Base-by-base conservation (phyloP, 2,329 filamentous ascomycete genomes). In the Colletotrichum horii region DNA sequence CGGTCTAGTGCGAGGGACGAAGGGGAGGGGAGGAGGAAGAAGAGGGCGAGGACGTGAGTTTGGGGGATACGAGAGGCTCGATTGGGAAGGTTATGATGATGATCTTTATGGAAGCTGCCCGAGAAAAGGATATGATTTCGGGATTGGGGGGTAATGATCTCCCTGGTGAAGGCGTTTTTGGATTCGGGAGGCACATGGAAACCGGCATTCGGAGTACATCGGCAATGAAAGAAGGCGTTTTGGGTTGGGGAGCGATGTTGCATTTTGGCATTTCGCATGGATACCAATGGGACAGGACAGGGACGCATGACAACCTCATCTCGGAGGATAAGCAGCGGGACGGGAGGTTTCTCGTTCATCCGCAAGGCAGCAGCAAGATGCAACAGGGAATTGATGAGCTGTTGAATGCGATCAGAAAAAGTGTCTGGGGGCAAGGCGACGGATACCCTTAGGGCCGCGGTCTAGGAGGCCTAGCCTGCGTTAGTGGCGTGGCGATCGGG, bases 401-500 rank as follows among this genome's bases (percentile, higher is more conserved):
- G 58, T 62, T 62, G 22, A 62, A 62, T 34, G 58, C 28, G 28
- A 62, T 22, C 58, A 34, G 58, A 15, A 32, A 32, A 62, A 22
- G 58, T 62, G 28, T 24, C 36, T 56, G 36, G 32, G 58, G 28
- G 26, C 26, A 32, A 38, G 15, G 66, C 34, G 24, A n/a, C 61
- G 65, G 65, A 70, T 38, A 65, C 56, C 34, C 67, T 70, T 62
- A 48, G n/a, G 64, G 24, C n/a, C 62, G n/a, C 11, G 36, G 64
- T 12, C 64, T 66, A 66, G 26, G 6, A 26, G 15, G 38, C 38
- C 64, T 52, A 52, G 64, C 48, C 61, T 66, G 66, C 60, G 68
- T 75, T 66, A 22, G 72, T 75, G 72, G 72, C 68, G 72, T 66
- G 72, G 61, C 68, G 72, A 75, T 75, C 68, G 68, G 68, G 72